Evolutionary conservation across 192 early-diverging fungal species (phyloP), one percentile per base, ranked within the genome.

Genomic region (Mortierella claussenii): DNA sequence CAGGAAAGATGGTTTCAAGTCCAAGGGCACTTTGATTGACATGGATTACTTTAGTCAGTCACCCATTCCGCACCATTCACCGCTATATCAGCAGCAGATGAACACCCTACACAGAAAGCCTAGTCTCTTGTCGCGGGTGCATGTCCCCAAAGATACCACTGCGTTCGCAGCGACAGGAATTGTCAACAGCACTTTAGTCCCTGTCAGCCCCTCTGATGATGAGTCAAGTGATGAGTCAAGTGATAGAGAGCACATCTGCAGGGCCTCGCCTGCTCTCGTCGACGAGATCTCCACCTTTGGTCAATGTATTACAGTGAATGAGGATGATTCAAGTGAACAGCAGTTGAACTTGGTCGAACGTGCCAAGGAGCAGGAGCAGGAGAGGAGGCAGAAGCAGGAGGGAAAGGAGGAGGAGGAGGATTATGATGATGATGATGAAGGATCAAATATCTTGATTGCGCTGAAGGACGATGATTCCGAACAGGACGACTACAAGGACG

Each of bases 11-110:
- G 30, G 52, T 13, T 42, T 3, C 27, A 45, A 27, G 20, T 17
- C 45, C 6, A 23, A 40, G 10, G 45, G n/a, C 18, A 33, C 13
- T 10, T 21, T 4, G 7, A 32, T 34, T 45, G 47, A 49, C 3
- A 5, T 32, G 2, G 69, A 74, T 33, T 74, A 74, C 50, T 74
- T 74, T 36, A 54, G 31, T 43, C 61, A 64, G 15, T 26, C 11
- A 13, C 55, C 44, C 5, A 21, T 26, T 7, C 37, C 7, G 7
- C 26, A 40, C n/a, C 37, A 49, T 18, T 37, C 65, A 2, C 20
- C 65, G 33, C 4, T 24, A 13, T 58, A 58, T 20, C 48, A 50
- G 13, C 60, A 74, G 7, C 60, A 64, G 43, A 52, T 54, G 40
- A 46, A 32, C 17, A 20, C 45, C 46, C 18, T 65, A 21, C 32